A percentile compares a stretch with the other conserved stretches of the same genome.
phyloP scores from a whole-genome alignment of 352 stramenopile species.

The Pythium folliculosum region DNA sequence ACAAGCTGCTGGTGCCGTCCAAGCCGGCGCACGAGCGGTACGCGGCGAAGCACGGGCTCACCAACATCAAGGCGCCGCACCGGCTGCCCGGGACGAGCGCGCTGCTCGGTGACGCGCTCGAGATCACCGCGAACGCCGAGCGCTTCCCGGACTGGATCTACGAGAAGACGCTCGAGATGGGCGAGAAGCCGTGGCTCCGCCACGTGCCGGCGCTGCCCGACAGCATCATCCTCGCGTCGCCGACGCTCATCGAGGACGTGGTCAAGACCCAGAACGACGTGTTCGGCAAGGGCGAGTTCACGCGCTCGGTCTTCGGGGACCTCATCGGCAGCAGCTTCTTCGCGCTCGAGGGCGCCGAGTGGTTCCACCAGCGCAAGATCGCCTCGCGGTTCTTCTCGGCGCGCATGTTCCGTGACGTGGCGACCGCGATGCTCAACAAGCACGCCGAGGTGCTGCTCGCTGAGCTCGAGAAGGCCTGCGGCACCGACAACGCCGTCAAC shows the following conservation, averaged over 20 bases:
- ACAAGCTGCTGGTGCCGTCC: conserved; percentile 16
- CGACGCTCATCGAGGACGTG: conserved; percentile 18
- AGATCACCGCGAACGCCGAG: conserved; percentile 12
- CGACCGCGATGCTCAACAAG: conserved; percentile 11
- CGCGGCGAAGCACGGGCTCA: conserved; percentile 9
- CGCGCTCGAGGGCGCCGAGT: conserved; percentile 13
- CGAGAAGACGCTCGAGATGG: conserved; percentile 6
- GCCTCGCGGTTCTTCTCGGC: conserved; percentile 10
- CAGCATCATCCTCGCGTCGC: conserved; percentile 11
- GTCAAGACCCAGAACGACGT: conserved; percentile 18
- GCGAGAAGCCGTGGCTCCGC: conserved; percentile 11
- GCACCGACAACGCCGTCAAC: not conserved
- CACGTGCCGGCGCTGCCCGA: conserved; percentile 9
- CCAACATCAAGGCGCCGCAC: conserved; percentile 3
- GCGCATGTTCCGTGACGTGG: conserved; percentile 3
- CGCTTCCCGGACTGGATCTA: conserved; percentile 27
- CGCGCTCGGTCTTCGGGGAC: not conserved
- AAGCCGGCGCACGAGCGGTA: conserved; percentile 10
- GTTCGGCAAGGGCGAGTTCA: conserved; percentile 17
- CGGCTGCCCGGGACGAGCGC: conserved; percentile 3
- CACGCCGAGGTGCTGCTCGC: not conserved
- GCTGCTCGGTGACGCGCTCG: conserved; percentile 9
- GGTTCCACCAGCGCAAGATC: conserved; percentile 27
- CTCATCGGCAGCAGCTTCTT: conserved; percentile 20
- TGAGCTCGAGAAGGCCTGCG: not conserved